These are phyloP conservation scores for Carex parvula DNA, from an alignment of 176 grass and related monocot genomes.

Conservation along the genomic window DNA sequence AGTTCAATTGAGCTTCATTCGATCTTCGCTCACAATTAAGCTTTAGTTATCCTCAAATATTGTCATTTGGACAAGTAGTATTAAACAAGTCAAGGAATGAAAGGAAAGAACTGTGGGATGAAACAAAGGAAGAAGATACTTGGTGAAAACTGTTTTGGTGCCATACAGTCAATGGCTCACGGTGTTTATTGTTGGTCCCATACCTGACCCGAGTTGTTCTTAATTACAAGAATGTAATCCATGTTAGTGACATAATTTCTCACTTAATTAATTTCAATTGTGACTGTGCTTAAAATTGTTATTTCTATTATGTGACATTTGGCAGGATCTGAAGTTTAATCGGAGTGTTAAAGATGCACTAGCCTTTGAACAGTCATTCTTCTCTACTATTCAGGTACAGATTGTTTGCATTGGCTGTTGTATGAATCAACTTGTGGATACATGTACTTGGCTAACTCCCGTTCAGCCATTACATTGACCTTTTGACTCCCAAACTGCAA, in stretches of 20 bases:
- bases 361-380: constrained; percentile 80
- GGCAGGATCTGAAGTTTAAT: constrained; percentile 92
- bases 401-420: neutral
- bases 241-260: neutral
- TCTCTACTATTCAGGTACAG: constrained; percentile 69
- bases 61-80: neutral
- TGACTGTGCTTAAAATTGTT: neutral
- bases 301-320: constrained; percentile 14
- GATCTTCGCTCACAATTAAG: neutral
- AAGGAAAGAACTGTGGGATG: neutral
- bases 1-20: neutral
- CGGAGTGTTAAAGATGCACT: constrained; percentile 88
- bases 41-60: neutral
- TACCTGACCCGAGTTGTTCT: neutral
- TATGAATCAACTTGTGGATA: neutral
- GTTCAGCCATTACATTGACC: neutral
- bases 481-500: neutral
- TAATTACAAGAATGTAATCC: neutral
- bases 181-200: neutral
- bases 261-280: neutral
- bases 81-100: neutral
- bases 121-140: neutral
- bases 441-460: neutral
- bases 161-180: neutral
- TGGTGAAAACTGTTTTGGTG: neutral